Evolutionary conservation across 2,329 filamentous ascomycete genomes (phyloP), one percentile per base, ranked within the genome.

Genomic region (Fusarium verrucosum): DNA sequence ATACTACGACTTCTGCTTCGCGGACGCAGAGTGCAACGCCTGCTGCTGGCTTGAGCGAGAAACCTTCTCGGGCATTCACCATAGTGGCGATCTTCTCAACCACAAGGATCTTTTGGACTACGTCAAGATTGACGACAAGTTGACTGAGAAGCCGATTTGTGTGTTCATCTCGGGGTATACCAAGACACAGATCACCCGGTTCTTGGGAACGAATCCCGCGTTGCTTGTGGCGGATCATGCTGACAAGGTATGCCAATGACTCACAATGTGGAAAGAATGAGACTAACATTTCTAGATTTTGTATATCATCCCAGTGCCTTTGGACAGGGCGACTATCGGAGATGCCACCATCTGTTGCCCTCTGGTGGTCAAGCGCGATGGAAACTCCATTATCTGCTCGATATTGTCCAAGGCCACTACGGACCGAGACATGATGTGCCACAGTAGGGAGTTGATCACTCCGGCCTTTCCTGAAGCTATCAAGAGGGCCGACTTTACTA

Each of bases 1-100:
- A 0, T 61, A 61, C 7, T 61, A 61, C 22, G 58, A 61, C 7
- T 55, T 61, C 1, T 61, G 58, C 4, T 61, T 61, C 4, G 56
- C 47, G 0, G 46, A 61, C 4, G 1, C 14, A 0, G 26, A 61
- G 0, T 22, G 36, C 5, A 61, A 47, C 1, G 16, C 58, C 0
- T 61, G 47, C 2, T 61, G 56, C 3, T 61, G 58, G 57, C 2
- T 20, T 0, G 41, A 32, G 0, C 11, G 16, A 9, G 22, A 35
- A 1, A 38, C 30, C 1, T 41, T 60, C 22, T 10, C n/a, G 4
- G 58, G 58, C 2, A 55, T 61, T 8, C 26, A 10, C 2, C 58
- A 61, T 10, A 61, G 58, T 7, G 58, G 58, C 1, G 58, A 61
- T 33, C 6, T 41, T 4, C 13, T 23, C 0, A 0, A 11, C 0